Base-by-base conservation (phyloP, 352 stramenopile genomes). In the Pythium sp. region DNA sequence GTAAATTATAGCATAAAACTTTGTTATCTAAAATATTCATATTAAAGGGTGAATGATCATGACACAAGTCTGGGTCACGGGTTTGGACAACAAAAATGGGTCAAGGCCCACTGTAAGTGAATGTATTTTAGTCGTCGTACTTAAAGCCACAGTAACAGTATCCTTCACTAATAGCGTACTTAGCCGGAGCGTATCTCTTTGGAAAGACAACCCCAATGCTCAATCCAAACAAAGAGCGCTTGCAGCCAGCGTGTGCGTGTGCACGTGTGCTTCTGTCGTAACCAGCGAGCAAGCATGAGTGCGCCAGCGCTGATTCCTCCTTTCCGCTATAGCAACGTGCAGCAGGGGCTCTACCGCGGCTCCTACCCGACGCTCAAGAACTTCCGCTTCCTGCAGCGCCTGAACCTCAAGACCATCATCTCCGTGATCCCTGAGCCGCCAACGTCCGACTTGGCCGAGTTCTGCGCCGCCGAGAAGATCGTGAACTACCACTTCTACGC, bases 281-380 rank as follows among this genome's bases (percentile, higher is more conserved):
- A 24, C 36, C 18, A 43, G 55, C 30, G 43, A 43, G 55, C 30
- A 18, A 61, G 75, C 68, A 82, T 81, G 34, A 81, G 74, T 34
- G 81, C 80, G 62, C 80, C 84, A 34, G 86, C 88, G 70, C 65
- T 96, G 63, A 92, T 96, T 72, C 88, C 88, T 59, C 88, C 88
- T 69, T 96, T 96, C 77, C 85, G 88, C 68, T 96, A 92, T 76
- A 94, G 84, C 69, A 89, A 78, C 1, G 86, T 94, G 61, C 85
- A 96, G 75, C 80, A 94, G 46, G 75, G 82, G 15, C 66, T 96
- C 51, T 94, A 92, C 67, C 88, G 88, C 54, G 88, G 88, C 5
- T 78, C 84, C 32, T 94, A 94, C 66, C 88, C 86, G 67, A 94
- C 88, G 74, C 81, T 94, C 64, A 93, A 93, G 73, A 94, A 93